Base-by-base conservation (phyloP, 805 yeast genomes). In the Schwanniomyces pseudopolymorphus region DNA sequence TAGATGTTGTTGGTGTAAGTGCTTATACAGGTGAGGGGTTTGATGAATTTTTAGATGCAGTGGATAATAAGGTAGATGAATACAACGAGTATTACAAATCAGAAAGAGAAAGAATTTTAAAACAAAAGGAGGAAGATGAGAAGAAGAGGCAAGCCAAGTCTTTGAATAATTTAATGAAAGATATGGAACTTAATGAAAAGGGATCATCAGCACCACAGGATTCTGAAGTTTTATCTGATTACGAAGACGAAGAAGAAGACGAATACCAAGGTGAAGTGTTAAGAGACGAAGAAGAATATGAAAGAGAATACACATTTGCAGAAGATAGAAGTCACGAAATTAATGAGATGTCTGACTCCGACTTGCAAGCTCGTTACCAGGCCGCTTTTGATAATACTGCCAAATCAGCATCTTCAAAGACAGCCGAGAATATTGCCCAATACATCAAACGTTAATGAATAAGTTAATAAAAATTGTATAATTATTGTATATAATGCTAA, bases 21-120 rank as follows among this genome's bases (percentile, higher is more conserved):
- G 83, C 97, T 39, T 87, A 82, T 59, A 91, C 98, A 0, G 99
- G 99, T 14, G 85, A 77, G 2, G 99, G 99, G 0, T 88, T 94
- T 61, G 96, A 90, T 60, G 96, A 90, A 19, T 92, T 94, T 59
- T 63, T 92, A 58, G 74, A 70, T n/a, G 87, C 89, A 1, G 94
- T 94, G 4, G 96, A 89, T 57, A 77, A 79, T 48, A 94, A 94
- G 67, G 90, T 85, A 40, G 88, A 84, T 33, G 99, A 94, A 66
- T 94, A 85, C 64, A 82, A 89, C 48, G 81, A 83, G 49, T 91
- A 75, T 57, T 94, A 94, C 65, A 82, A 82, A 58, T 83, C 84
- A 7, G 98, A 94, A 69, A 80, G 97, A 60, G 97, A 92, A 48
- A 74, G 87, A 57, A 82, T 92, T 13, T 61, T 86, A 43, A 79